These are phyloP conservation scores for Tylopilus intermedius DNA, from an alignment of 768 basidiomycete genomes.

Conservation along the genomic window DNA sequence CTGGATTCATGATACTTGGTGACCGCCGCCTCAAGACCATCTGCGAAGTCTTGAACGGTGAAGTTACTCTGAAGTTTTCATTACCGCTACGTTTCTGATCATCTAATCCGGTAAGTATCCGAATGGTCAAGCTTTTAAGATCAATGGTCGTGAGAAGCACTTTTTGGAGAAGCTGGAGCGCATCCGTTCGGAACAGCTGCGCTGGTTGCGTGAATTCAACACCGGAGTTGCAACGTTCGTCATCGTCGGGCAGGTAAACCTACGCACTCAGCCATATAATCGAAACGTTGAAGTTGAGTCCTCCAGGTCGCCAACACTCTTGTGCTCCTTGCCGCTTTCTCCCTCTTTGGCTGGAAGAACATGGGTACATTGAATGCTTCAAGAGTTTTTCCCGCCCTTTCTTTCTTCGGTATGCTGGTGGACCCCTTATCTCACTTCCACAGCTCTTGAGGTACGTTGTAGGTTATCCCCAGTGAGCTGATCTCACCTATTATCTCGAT, in stretches of 20 bases:
- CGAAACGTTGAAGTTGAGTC: slow-evolving; percentile 2
- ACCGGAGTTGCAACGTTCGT: slow-evolving; percentile 22
- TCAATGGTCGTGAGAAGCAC: slow-evolving; percentile 25
- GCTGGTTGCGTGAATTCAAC: slow-evolving; percentile 24
- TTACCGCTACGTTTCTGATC: neutral
- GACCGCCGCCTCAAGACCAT: slow-evolving; percentile 27
- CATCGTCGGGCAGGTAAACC: slow-evolving; percentile 21
- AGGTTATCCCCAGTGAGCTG: neutral
- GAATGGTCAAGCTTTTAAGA: slow-evolving; percentile 25
- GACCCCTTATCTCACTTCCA: slow-evolving; percentile 27
- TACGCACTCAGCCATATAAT: neutral
- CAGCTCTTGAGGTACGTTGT: slow-evolving; percentile 25
- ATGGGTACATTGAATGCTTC: slow-evolving; percentile 19
- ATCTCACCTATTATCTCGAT: neutral
- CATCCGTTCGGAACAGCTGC: slow-evolving; percentile 23
- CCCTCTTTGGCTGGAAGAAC: slow-evolving; percentile 25
- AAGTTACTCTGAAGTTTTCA: neutral
- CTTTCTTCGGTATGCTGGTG: slow-evolving; percentile 30
- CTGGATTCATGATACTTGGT: slow-evolving; percentile 25
- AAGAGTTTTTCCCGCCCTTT: slow-evolving; percentile 27
- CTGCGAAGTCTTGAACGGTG: slow-evolving; percentile 28
- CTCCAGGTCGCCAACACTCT: slow-evolving; percentile 23
- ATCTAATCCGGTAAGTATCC: slow-evolving; percentile 14
- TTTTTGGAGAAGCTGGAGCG: slow-evolving; percentile 20
- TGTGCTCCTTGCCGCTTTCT: slow-evolving; percentile 31